These are phyloP conservation scores for Boletus patriciae DNA, from an alignment of 768 basidiomycete species.

Conservation along the genomic window DNA sequence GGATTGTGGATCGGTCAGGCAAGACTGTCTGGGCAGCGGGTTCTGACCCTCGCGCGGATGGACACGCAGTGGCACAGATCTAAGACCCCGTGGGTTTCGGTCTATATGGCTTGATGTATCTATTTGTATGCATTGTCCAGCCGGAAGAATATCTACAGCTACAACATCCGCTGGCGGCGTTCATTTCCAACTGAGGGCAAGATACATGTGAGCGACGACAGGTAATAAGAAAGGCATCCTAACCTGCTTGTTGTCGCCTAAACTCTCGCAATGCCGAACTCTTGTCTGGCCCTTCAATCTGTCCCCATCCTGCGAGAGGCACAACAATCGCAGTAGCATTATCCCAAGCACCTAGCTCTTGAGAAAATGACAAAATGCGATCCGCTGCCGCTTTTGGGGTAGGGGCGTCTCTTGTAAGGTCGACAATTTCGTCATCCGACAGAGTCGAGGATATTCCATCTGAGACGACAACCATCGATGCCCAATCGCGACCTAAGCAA, in stretches of 20 bases:
- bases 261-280: conserved; percentile 86
- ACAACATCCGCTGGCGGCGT: conserved; percentile 63
- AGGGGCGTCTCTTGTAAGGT: conserved; percentile 71
- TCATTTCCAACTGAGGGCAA: conserved; percentile 54
- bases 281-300: conserved; percentile 72
- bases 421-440: conserved; percentile 93
- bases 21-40: conserved; percentile 92
- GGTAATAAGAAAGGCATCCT: conserved; percentile 12
- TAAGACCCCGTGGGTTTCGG: conserved; percentile 31
- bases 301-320: conserved; percentile 91
- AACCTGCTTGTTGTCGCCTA: conserved; percentile 63
- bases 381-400: conserved; percentile 82
- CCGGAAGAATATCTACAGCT: conserved; percentile 9
- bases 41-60: conserved; percentile 85
- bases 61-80: conserved; percentile 85
- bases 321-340: conserved; percentile 91
- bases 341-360: conserved; percentile 81
- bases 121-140: background rate
- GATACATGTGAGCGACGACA: conserved; percentile 1
- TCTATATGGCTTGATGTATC: conserved; percentile 2
- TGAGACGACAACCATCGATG: conserved; percentile 85
- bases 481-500: conserved; percentile 73
- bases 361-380: conserved; percentile 78
- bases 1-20: conserved; percentile 62
- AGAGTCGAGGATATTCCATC: conserved; percentile 91